Evolutionary conservation across 1,284 basidiomycete genomes (phyloP).

Genomic region (Termitomyces sp.): DNA sequence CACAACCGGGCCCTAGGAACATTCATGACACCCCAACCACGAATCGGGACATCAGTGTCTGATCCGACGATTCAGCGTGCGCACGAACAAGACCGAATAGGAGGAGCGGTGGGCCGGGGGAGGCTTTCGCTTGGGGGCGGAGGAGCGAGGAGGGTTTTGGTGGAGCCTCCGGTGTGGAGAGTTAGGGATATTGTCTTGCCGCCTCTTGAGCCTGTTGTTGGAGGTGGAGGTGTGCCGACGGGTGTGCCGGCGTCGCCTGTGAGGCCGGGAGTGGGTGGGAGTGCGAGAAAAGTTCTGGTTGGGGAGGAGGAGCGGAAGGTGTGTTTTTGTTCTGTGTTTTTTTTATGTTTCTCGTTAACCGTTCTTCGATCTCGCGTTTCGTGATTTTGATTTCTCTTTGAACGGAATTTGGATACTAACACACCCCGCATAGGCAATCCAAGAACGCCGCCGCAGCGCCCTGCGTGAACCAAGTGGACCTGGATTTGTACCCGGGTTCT

Average conservation of each 20-base stretch:
- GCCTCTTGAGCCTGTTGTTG: slow-evolving; percentile 4
- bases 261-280: not conserved
- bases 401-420: not conserved
- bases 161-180: slow-evolving; percentile 42
- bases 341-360: not conserved
- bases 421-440: slow-evolving; percentile 41
- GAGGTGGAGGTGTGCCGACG: not conserved
- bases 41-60: not conserved
- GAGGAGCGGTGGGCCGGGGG: not conserved
- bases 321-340: slow-evolving; percentile 2
- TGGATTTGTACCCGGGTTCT: slow-evolving; percentile 47
- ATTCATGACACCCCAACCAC: slow-evolving; percentile 52
- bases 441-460: slow-evolving; percentile 53
- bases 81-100: not conserved
- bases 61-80: not conserved
- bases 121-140: slow-evolving; percentile 35
- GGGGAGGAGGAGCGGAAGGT: slow-evolving; percentile 49
- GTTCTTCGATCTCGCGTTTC: not conserved
- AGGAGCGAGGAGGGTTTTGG: slow-evolving; percentile 40
- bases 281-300: slow-evolving; percentile 10
- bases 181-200: slow-evolving; percentile 50
- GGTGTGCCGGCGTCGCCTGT: not conserved
- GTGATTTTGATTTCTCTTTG: not conserved
- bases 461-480: slow-evolving; percentile 45
- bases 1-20: slow-evolving; percentile 26